Evolutionary conservation across 768 basidiomycete genomes (phyloP).

Genomic region (Amanita brunnescens): DNA sequence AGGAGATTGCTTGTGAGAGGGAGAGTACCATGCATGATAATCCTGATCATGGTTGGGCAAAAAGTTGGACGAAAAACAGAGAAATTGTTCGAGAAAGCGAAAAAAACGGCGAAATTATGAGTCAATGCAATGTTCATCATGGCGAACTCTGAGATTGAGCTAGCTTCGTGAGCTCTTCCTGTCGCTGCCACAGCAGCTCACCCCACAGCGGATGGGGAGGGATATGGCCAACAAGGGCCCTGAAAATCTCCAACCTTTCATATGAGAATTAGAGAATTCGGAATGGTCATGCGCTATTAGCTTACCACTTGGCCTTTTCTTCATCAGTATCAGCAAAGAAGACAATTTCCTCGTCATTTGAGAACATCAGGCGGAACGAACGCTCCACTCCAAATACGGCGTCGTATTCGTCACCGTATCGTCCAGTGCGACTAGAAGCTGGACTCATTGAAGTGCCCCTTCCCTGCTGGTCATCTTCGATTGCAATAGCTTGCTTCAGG

Average conservation of each 20-base stretch:
- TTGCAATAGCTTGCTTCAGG: slow-evolving; percentile 68
- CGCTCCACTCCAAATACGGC: slow-evolving; percentile 64
- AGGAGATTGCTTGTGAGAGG: slow-evolving; percentile 1
- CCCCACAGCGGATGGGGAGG: slow-evolving; percentile 93
- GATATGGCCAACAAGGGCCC: slow-evolving; percentile 79
- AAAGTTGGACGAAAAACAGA: not conserved
- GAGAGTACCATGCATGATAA: not conserved
- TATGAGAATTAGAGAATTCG: not conserved
- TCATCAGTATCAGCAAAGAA: slow-evolving; percentile 91
- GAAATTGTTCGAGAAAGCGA: not conserved
- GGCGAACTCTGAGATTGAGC: slow-evolving; percentile 11
- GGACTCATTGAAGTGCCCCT: slow-evolving; percentile 39
- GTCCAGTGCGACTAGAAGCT: slow-evolving; percentile 30
- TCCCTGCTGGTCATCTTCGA: slow-evolving; percentile 68
- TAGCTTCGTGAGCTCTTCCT: slow-evolving; percentile 40
- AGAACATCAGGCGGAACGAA: slow-evolving; percentile 80
- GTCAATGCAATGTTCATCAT: not conserved
- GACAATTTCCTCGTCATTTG: slow-evolving; percentile 68
- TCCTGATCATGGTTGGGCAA: not conserved
- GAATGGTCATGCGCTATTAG: not conserved
- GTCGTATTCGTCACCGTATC: slow-evolving; percentile 50
- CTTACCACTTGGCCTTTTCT: slow-evolving; percentile 82
- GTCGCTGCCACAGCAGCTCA: slow-evolving; percentile 81
- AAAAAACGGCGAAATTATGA: not conserved
- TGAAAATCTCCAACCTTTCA: slow-evolving; percentile 75